Conservation (phyloP, 768 basidiomycete genomes). For the Termitomyces sp. region DNA sequence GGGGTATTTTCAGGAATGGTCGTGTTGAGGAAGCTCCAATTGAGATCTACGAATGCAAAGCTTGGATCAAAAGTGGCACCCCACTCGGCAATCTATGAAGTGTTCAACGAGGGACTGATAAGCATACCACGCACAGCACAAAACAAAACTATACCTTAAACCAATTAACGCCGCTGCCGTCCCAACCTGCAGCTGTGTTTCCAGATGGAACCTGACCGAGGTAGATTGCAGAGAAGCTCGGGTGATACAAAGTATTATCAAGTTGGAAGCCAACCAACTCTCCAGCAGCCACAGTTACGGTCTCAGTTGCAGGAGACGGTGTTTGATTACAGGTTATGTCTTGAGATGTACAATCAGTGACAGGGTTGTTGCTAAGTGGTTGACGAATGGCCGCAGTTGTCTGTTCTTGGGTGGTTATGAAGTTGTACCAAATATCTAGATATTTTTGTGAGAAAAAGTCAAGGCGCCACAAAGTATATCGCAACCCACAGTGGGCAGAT, state of each 20-base stretch:
- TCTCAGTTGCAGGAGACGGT: slow-evolving; percentile 14
- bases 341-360: slow-evolving; percentile 12
- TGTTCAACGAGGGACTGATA: neutral
- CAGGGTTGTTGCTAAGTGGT: slow-evolving; percentile 13
- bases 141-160: slow-evolving; percentile 27
- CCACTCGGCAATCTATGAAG: slow-evolving; percentile 18
- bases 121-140: neutral
- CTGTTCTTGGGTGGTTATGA: slow-evolving; percentile 7
- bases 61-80: slow-evolving; percentile 16
- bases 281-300: slow-evolving; percentile 21
- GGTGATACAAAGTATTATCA: slow-evolving; percentile 24
- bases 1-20: slow-evolving; percentile 28
- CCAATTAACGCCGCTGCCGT: slow-evolving; percentile 34
- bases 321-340: slow-evolving; percentile 20
- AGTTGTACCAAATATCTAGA: slow-evolving; percentile 13
- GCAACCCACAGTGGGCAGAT: slow-evolving; percentile 10
- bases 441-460: neutral
- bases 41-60: slow-evolving; percentile 18
- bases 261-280: slow-evolving; percentile 21
- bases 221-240: slow-evolving; percentile 24
- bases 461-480: neutral
- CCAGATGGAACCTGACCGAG: slow-evolving; percentile 29
- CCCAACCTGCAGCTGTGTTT: slow-evolving; percentile 24
- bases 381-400: slow-evolving; percentile 11
- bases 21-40: slow-evolving; percentile 17